Base-by-base conservation (phyloP, 768 basidiomycete genomes). In the Pisolithus tinctorius region DNA sequence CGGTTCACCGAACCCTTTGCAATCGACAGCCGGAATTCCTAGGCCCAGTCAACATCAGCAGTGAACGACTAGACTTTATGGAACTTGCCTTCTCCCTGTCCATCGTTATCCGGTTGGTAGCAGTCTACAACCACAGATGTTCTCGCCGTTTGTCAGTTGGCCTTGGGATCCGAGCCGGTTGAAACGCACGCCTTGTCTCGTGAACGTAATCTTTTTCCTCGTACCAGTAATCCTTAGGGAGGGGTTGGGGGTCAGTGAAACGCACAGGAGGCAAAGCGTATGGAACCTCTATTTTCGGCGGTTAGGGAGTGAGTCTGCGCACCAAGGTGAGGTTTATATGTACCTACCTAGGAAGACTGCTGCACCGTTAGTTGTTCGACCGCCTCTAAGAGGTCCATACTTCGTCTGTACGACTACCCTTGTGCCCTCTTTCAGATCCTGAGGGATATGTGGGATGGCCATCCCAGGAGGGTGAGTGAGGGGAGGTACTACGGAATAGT, bases 201-300 rank as follows among this genome's bases (percentile, higher is more conserved):
- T 63, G 60, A 50, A 83, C 74, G 59, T 83, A 88, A 43, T 81
- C 79, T 61, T 75, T 83, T 14, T 69, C 63, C 41, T 79, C 75
- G 52, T 88, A 90, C 14, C 64, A 70, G 61, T 78, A 81, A 41
- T 68, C 67, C 3, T 68, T 47, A 2, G 86, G 81, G 4, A 89
- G 67, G 0, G 78, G 71, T 25, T 73, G 58, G 4, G 86, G 81
- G 59, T 88, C 82, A 45, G 80, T 68, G 57, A 88, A 89, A 25
- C 86, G 74, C 13, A 60, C 65, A 0, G 85, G 84, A 27, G 84
- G 79, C 14, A 84, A 63, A 2, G 82, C 86, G 60, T 84, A 90
- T 4, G 86, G 85, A 48, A 90, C 70, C 69, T 90, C 86, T 89
- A 50, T 45, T 36, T 14, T 14, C 4, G 40, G 39, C 13, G 31